Base-by-base conservation (phyloP, 495 filamentous ascomycete genomes). In the Tuber aestivum region DNA sequence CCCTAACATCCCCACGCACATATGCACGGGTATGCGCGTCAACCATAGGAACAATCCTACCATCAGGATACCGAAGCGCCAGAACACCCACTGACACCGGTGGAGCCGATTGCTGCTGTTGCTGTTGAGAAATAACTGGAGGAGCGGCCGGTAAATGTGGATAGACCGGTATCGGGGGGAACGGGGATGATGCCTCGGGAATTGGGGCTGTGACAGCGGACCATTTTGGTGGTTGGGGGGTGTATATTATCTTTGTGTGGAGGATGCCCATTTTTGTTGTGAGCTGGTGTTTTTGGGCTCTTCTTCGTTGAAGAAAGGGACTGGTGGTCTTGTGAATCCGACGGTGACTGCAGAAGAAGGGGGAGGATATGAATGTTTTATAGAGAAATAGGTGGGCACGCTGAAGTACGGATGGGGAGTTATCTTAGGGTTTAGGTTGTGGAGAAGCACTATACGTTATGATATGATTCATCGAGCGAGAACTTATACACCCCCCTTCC, bases 1-100 rank as follows among this genome's bases (percentile, higher is more conserved):
- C 72, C 70, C 45, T 79, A 4, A 73, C 48, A 56, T 79, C 71
- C 21, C 72, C 78, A 6, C 40, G 61, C 18, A 79, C 72, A 48
- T 79, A 79, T 8, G n/a, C 32, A 5, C 78, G 76, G 3, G 56
- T 65, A 8, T 70, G 71, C 2, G 21, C 41, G 41, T 79, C 76
- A 18, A 75, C 20, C 21, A 79, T 42, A 16, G 76, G 78, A 8
- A 79, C 50, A 10, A 79, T n/a, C 2, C 41, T 42, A 4, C 78
- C 78, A 38, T 70, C 72, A 16, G 42, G 44, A 37, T 78, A 70
- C 10, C 72, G 72, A 21, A 79, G 44, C 0, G 56, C 78, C 16
- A 79, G 35, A 21, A 79, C 70, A 0, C 56, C 56, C n/a, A 32
- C 56, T 16, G n/a, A 3, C 3, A 27, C n/a, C 23, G 48, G 48